These are phyloP conservation scores for Pichia kudriavzevii DNA, from an alignment of 1,139 yeast genomes.

Conservation along the genomic window DNA sequence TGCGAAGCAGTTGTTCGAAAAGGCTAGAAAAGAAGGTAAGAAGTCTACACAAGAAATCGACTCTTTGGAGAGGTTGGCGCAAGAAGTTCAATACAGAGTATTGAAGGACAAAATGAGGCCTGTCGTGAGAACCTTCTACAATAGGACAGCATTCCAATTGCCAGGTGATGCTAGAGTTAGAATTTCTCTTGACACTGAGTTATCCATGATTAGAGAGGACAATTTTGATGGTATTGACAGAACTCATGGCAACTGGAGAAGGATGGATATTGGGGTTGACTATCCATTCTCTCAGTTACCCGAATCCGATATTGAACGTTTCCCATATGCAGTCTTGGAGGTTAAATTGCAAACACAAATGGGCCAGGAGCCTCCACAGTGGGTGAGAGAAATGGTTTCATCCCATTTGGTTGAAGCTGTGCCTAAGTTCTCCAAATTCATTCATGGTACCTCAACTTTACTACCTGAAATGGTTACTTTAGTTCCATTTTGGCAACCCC, in stretches of 20 bases:
- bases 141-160: slow-evolving; percentile 96
- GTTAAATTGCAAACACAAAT: slow-evolving; percentile 94
- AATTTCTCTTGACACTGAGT: slow-evolving; percentile 92
- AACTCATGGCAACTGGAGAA: slow-evolving; percentile 91
- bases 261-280: slow-evolving; percentile 97
- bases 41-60: slow-evolving; percentile 83
- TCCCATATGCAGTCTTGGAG: slow-evolving; percentile 95
- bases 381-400: slow-evolving; percentile 89
- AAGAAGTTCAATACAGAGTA: slow-evolving; percentile 86
- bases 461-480: slow-evolving; percentile 74
- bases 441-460: slow-evolving; percentile 89
- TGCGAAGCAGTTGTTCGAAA: slow-evolving; percentile 83
- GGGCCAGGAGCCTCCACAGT: slow-evolving; percentile 97
- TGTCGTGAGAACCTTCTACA: slow-evolving; percentile 90
- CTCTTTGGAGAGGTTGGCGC: slow-evolving; percentile 81
- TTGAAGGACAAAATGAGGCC: slow-evolving; percentile 82
- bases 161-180: slow-evolving; percentile 99
- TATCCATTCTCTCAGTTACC: slow-evolving; percentile 86
- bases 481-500: slow-evolving; percentile 98
- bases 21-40: slow-evolving; percentile 87
- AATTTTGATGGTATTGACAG: slow-evolving; percentile 90
- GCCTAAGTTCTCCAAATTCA: slow-evolving; percentile 93
- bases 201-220: slow-evolving; percentile 94
- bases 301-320: slow-evolving; percentile 78
- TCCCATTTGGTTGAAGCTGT: slow-evolving; percentile 96